Base-by-base conservation (phyloP, 2,329 filamentous ascomycete species). In the Diaporthe citriasiana region DNA sequence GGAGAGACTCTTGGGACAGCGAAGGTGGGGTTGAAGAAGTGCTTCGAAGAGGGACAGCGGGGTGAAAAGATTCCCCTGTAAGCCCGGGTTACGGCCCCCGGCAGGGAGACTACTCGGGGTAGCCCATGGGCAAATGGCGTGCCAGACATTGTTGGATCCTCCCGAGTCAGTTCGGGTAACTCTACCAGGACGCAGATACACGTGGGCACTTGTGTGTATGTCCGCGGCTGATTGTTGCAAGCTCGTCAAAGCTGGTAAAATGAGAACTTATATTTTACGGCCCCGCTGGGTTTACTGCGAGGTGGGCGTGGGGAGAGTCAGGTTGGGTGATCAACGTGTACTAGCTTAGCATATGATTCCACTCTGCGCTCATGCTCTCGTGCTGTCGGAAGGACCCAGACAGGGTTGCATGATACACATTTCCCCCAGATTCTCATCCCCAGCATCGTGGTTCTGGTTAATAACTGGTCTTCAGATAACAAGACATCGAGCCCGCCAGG, bases 1-100 rank as follows among this genome's bases (percentile, higher is more conserved):
- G 65, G 78, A 79, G 81, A 79, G 78, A 78, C 74, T 70, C 76
- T 76, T 73, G 71, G 63, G 74, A 77, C 80, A 77, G 80, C 79
- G 80, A 79, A 78, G 81, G 79, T 78, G 72, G 70, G 56, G 68
- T 60, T 56, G 72, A 59, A 68, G 73, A 71, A 59, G 66, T 45
- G 50, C 74, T 55, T 50, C 35, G 73, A 68, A 33, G 56, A 33
- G 57, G 55, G 38, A 70, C 72, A 73, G 75, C 73, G 72, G 75
- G 75, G 73, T 72, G 69, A 53, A 73, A 66, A 63, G 73, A 74
- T 73, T 33, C 74, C 74, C 74, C 66, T 73, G 74, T 45, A 30
- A 35, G 25, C 59, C 47, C 73, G 70, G 63, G 70, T 66, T 65
- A 47, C 73, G 38, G 50, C 45, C 40, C 38, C 71, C 56, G 74